A percentile compares a stretch with the other conserved stretches of the same genome.
Conservation (phyloP, 495 filamentous ascomycete species). For the Penicillium robsamsonii region DNA sequence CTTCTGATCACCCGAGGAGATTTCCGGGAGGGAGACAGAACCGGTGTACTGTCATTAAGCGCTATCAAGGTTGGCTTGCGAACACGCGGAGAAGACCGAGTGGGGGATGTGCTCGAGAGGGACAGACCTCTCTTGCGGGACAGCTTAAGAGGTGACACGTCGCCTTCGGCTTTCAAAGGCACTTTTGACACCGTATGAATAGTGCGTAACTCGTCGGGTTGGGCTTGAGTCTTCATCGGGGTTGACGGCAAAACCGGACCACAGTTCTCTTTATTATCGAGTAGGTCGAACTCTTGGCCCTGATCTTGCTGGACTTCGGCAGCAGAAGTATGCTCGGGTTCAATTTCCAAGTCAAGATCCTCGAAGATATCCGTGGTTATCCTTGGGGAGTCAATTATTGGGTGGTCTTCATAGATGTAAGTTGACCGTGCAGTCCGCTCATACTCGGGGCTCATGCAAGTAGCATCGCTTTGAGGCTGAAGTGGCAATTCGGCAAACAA, state of each 20-base stretch:
- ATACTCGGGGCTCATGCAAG: constrained; percentile 11
- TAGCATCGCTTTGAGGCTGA: constrained; percentile 14
- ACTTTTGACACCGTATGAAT: constrained; percentile 76
- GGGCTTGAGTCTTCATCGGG: constrained; percentile 25
- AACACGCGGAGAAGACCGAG: constrained; percentile 35
- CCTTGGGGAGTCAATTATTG: constrained; percentile 16
- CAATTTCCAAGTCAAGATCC: constrained; percentile 13
- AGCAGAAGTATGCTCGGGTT: background rate
- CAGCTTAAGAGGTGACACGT: constrained; percentile 57
- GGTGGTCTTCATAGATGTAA: constrained; percentile 2
- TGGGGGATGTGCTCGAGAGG: constrained; percentile 39
- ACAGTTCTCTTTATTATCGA: constrained; percentile 38
- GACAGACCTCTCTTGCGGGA: constrained; percentile 54
- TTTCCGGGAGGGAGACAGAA: constrained; percentile 29
- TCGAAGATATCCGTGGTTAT: constrained; percentile 25
- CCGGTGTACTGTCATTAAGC: constrained; percentile 14
- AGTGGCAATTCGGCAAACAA: constrained; percentile 22
- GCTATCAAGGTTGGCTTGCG: constrained; percentile 28
- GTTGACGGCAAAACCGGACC: constrained; percentile 34
- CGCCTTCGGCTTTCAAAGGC: constrained; percentile 66
- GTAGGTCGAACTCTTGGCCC: constrained; percentile 3
- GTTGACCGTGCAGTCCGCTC: constrained; percentile 5
- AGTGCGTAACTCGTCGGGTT: constrained; percentile 35
- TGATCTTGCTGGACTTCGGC: constrained; percentile 16
- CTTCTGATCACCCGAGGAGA: constrained; percentile 20